Evolutionary conservation across 2,329 filamentous ascomycete species (phyloP), one percentile per base, ranked within the genome.

Genomic region (Rutstroemia sp.): DNA sequence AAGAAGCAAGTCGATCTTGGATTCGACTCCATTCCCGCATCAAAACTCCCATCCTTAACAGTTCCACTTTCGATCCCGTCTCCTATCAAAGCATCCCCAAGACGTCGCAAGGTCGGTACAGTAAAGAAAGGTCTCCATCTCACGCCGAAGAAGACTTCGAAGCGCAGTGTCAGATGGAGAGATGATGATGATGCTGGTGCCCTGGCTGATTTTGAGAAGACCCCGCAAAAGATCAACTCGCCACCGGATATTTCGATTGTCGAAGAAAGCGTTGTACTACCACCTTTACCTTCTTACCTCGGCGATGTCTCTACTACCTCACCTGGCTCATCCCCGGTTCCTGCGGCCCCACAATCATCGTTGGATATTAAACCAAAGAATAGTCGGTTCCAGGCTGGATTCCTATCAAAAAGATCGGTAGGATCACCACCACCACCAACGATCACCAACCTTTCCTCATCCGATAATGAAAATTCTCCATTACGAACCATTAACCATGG

Each of bases 171-270:
- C 5, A 83, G 92, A 62, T 99, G 94, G 94, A 85, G 90, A 58
- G 91, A 95, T 66, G 94, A 97, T 65, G 90, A 86, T 2, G 87
- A 95, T 67, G 84, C 92, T 52, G 92, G 91, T 23, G 85, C 86
- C 0, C 75, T 97, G 56, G 91, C 88, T 10, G 94, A 97, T 69
- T 96, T 92, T 69, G 89, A 92, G 67, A 90, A 90, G 73, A 96
- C 92, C 2, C 92, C 94, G 1, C 81, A 91, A 70, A 88, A 86
- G 67, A 71, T 79, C 8, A 76, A 81, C 16, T 76, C 77, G 2
- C 80, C 82, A 0, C 81, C 83, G 6, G 80, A 84, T 48, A 60
- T 60, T 23, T 81, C 80, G 16, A 78, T 79, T 27, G 71, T 77
- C 42, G 79, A 82, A 47, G 67, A 71, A 19, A 67, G 66, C 12